Conservation (phyloP, 1,139 yeast genomes). For the Yamadazyma blattariae region DNA sequence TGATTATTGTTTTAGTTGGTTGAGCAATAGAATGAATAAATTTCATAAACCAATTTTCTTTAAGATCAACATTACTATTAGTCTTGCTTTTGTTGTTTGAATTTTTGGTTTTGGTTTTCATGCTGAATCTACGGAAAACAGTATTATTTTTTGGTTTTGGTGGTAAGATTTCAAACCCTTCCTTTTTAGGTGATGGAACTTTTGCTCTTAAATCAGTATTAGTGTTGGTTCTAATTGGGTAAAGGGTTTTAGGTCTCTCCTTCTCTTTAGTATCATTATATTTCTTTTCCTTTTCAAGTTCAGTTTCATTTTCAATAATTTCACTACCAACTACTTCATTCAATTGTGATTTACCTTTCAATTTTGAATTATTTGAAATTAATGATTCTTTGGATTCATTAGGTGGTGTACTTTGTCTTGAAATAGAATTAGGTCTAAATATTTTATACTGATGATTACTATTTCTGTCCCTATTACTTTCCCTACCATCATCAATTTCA, state of each 20-base stretch:
- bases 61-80: constrained; percentile 1
- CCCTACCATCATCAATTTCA: no score
- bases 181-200: not conserved
- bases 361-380: no score
- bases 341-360: no score
- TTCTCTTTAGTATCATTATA: no score
- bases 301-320: no score
- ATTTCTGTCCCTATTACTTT: no score
- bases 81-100: no score
- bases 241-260: no score
- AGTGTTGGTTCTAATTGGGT: not conserved
- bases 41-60: constrained; percentile 39
- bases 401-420: constrained; percentile 1
- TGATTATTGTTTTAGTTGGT: constrained; percentile 23
- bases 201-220: not conserved
- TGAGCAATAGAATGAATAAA: constrained; percentile 24
- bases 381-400: not conserved
- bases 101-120: constrained; percentile 11
- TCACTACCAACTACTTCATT: no score
- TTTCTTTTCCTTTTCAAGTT: no score
- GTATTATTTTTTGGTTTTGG: constrained; percentile 29
- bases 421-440: not conserved
- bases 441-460: not conserved
- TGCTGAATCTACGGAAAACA: constrained; percentile 34
- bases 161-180: constrained; percentile 6